These are phyloP conservation scores for Corylus heterophylla DNA, from an alignment of 306 rosid genomes.

Conservation along the genomic window DNA sequence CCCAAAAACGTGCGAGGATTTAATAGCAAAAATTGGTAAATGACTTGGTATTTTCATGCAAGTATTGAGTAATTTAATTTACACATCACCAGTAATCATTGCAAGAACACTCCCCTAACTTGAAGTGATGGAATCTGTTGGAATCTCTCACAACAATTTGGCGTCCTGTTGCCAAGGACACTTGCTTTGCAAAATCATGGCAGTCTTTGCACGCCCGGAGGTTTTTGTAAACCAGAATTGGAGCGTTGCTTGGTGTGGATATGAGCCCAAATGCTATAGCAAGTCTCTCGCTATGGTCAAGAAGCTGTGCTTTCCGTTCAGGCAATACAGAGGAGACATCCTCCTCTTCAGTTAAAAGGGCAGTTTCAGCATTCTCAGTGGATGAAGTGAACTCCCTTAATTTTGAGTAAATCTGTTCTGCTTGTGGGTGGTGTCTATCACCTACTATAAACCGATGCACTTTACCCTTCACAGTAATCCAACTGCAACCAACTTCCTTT, in stretches of 20 bases:
- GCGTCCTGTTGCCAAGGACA: slow-evolving; percentile 45
- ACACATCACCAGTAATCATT: slow-evolving; percentile 51
- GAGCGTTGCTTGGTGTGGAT: slow-evolving; percentile 36
- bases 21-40: not conserved
- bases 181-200: slow-evolving; percentile 64
- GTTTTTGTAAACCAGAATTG: slow-evolving; percentile 53
- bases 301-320: slow-evolving; percentile 51
- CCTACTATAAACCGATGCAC: slow-evolving; percentile 57
- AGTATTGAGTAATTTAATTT: not conserved
- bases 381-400: slow-evolving; percentile 38
- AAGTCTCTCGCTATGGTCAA: slow-evolving; percentile 63
- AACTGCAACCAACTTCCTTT: slow-evolving; percentile 56
- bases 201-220: slow-evolving; percentile 56
- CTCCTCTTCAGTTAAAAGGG: slow-evolving; percentile 45
- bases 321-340: slow-evolving; percentile 35
- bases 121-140: slow-evolving; percentile 58
- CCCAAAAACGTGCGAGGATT: not conserved
- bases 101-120: slow-evolving; percentile 55
- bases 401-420: slow-evolving; percentile 50
- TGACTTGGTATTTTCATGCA: not conserved
- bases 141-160: slow-evolving; percentile 52
- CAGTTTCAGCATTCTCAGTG: slow-evolving; percentile 26
- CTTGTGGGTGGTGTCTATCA: slow-evolving; percentile 60
- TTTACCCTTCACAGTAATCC: slow-evolving; percentile 53
- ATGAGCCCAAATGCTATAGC: slow-evolving; percentile 62